Evolutionary conservation across 202 grass and related monocot species (phyloP).

Genomic region (Brachypodium distachyon): DNA sequence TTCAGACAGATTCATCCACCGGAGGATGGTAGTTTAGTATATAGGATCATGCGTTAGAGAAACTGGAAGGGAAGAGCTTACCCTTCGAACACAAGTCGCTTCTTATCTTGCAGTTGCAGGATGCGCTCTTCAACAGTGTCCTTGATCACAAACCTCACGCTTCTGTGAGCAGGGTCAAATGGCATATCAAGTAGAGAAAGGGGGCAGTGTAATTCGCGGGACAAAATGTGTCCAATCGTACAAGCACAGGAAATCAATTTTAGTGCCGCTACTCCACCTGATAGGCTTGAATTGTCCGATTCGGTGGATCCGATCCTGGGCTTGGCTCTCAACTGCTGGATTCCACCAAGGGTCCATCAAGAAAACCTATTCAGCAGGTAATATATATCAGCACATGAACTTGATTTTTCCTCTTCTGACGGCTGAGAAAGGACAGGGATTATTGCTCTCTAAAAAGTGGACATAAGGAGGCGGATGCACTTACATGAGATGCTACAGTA

Average conservation of each 20-base stretch:
- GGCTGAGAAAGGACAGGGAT: not conserved
- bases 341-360: constrained; percentile 99
- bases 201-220: not conserved
- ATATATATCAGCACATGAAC: not conserved
- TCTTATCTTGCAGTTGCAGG: constrained; percentile 83
- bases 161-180: constrained; percentile 24
- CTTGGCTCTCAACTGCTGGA: constrained; percentile 85
- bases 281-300: constrained; percentile 99
- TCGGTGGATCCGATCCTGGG: constrained; percentile 93
- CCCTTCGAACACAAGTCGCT: constrained; percentile 91
- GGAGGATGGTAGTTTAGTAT: not conserved
- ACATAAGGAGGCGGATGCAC: not conserved
- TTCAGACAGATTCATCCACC: constrained; percentile 2
- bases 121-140: constrained; percentile 80
- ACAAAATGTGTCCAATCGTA: not conserved
- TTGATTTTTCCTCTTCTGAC: not conserved
- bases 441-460: not conserved
- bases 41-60: not conserved
- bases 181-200: not conserved
- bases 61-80: constrained; percentile 4
- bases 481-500: constrained; percentile 89
- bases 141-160: constrained; percentile 76
- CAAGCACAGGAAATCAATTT: not conserved
- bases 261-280: constrained; percentile 29
- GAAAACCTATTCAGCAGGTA: constrained; percentile 57